Evolutionary conservation across 495 filamentous ascomycete genomes (phyloP), one percentile per base, ranked within the genome.

Genomic region (Cryomyces antarcticus): DNA sequence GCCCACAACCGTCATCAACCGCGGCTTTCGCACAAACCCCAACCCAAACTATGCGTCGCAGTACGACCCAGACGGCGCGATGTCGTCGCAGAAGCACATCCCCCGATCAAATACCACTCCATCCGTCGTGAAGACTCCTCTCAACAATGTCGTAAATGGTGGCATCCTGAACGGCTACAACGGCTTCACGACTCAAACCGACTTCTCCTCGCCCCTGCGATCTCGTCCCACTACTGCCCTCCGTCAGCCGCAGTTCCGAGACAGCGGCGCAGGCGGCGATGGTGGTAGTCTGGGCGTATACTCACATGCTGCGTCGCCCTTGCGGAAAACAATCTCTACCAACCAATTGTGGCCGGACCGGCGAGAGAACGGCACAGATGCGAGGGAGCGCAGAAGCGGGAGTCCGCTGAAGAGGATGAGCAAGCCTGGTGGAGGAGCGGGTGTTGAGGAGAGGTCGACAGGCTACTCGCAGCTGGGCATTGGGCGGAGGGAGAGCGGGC

Each of bases 41-140:
- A 96, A 96, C 52, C 81, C 82, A 0, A 86, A 84, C 53, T 95
- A 94, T 59, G 59, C 74, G 38, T 75, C 71, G 40, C 76, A 92
- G 50, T 70, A 85, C 45, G 76, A 88, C 52, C 82, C 79, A 0
- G 77, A 89, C 43, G 67, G 64, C 31, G 49, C 42, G 28, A 41
- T 41, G 41, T 34, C 42, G 11, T 31, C 37, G 7, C 39, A 36
- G 10, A 13, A 49, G 31, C 50, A 43, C 30, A 12, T 49, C 36
- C 43, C 43, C 13, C 24, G 24, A 34, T 27, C 35, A 13, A 35
- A 28, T 12, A 37, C 41, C 30, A 37, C 51, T 13, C 43, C 49
- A 39, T 43, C 42, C 3, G 28, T 42, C 6, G 31, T 39, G 9
- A 12, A 39, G 4, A 39, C 38, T 7, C 38, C 38, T 13, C 37